A percentile compares a stretch with the other conserved stretches of the same genome.
Conservation (phyloP, 169 alveolate genomes). For the Plasmodium fragile region DNA sequence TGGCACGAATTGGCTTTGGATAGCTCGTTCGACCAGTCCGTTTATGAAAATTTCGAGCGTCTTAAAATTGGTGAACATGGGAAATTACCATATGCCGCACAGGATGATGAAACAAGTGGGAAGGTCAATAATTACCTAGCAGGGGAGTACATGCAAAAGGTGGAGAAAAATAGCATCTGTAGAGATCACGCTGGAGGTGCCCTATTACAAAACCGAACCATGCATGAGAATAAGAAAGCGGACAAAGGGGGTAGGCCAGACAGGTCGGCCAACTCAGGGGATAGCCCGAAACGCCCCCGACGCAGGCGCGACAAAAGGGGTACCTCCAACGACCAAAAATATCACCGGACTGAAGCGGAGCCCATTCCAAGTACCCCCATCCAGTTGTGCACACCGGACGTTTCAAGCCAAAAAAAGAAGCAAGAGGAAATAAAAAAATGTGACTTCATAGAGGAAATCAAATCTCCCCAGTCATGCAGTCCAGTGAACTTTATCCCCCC, state of each 20-base stretch:
- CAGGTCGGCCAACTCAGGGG: neutral
- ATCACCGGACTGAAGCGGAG: neutral
- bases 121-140: neutral
- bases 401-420: neutral
- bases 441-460: conserved; percentile 70
- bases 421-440: conserved; percentile 42
- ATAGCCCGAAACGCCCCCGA: neutral
- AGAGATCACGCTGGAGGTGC: neutral
- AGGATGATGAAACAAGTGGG: neutral
- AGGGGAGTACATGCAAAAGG: neutral
- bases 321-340: neutral
- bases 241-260: neutral
- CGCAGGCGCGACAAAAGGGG: neutral
- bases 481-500: conserved; percentile 44
- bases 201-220: neutral
- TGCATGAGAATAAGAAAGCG: neutral
- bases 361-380: conserved; percentile 41
- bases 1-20: conserved; percentile 43
- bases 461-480: neutral
- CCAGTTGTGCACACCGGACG: neutral
- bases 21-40: conserved; percentile 17
- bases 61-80: conserved; percentile 2
- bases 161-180: neutral
- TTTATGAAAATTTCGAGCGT: neutral
- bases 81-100: neutral